Conservation (phyloP, 495 filamentous ascomycete species). For the Choiromyces venosus region DNA sequence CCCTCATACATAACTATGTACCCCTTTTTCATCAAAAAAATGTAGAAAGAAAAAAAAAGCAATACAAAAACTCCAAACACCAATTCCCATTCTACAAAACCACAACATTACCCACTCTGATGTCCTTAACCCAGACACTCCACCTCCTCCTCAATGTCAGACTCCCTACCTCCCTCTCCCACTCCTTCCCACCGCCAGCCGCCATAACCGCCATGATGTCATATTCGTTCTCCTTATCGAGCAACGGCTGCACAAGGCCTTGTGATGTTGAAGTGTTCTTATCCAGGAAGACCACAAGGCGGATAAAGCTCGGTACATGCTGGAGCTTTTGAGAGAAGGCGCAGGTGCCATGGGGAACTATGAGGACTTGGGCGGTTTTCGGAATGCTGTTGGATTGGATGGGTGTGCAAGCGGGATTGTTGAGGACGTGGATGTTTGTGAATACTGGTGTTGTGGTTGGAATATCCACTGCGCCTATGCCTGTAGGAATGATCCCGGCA, state of each 20-base stretch:
- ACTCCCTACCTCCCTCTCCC: slow-evolving; percentile 54
- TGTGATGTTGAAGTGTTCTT: slow-evolving; percentile 51
- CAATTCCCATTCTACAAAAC: slow-evolving; percentile 50
- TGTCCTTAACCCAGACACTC: slow-evolving; percentile 72
- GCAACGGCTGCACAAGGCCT: slow-evolving; percentile 60
- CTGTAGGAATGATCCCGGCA: slow-evolving; percentile 50
- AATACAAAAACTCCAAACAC: not conserved
- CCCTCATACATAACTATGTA: not conserved
- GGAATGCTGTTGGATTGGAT: slow-evolving; percentile 57
- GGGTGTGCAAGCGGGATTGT: slow-evolving; percentile 58
- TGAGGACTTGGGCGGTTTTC: slow-evolving; percentile 57
- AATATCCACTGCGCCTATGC: slow-evolving; percentile 54
- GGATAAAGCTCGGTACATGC: slow-evolving; percentile 69
- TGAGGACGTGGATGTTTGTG: slow-evolving; percentile 61
- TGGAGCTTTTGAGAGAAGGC: slow-evolving; percentile 74
- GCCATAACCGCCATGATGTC: slow-evolving; percentile 82
- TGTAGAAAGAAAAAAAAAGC: not conserved
- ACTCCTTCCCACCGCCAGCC: slow-evolving; percentile 64
- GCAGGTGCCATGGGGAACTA: slow-evolving; percentile 79
- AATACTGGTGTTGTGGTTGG: slow-evolving; percentile 23
- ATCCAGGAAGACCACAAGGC: slow-evolving; percentile 78
- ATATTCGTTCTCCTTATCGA: slow-evolving; percentile 73
- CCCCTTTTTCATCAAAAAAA: not conserved
- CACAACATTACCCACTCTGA: slow-evolving; percentile 71
- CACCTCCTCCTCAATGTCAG: slow-evolving; percentile 73